Percentiles rank a stretch among this genome's conserved stretches.
phyloP scores from a whole-genome alignment of 352 stramenopile genomes.

The Phytophthora chlamydospora region DNA sequence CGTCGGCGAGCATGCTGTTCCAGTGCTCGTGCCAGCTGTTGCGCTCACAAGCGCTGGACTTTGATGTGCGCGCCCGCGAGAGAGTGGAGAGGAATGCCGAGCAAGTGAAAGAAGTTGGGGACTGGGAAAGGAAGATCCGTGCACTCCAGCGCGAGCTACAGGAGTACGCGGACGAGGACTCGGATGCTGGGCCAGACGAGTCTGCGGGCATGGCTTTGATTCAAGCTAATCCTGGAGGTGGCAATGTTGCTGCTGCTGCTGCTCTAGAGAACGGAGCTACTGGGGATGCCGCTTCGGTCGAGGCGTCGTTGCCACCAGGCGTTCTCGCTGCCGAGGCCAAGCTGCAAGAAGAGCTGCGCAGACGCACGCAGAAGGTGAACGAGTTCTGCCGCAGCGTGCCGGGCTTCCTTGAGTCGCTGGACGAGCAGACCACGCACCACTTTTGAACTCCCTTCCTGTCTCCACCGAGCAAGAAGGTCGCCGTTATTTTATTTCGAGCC shows the following conservation, averaged over 20 bases:
- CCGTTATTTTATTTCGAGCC: conserved; percentile 32
- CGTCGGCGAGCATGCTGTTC: conserved; percentile 50
- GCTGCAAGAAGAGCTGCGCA: conserved; percentile 37
- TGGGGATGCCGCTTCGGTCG: neutral
- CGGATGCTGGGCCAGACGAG: neutral
- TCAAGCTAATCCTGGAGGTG: neutral
- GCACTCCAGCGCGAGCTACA: conserved; percentile 36
- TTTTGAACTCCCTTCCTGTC: conserved; percentile 22
- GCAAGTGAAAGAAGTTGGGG: conserved; percentile 36
- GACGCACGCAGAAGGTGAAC: conserved; percentile 33
- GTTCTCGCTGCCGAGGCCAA: conserved; percentile 34
- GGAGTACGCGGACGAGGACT: conserved; percentile 29
- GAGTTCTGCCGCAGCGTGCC: conserved; percentile 40
- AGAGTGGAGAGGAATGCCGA: conserved; percentile 47
- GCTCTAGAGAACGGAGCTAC: conserved; percentile 1
- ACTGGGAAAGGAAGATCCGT: conserved; percentile 50
- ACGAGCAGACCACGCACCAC: conserved; percentile 24
- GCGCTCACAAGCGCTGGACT: conserved; percentile 44
- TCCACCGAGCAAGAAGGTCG: conserved; percentile 4
- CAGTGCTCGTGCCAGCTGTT: conserved; percentile 48
- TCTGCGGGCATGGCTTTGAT: conserved; percentile 1
- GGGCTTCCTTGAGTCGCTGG: conserved; percentile 31
- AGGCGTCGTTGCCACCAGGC: conserved; percentile 30
- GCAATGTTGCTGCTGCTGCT: neutral
- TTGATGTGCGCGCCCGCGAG: conserved; percentile 48